A percentile compares a stretch with the other conserved stretches of the same genome.
Conservation (phyloP, 768 basidiomycete species). For the Hortiboletus flavorubellus region DNA sequence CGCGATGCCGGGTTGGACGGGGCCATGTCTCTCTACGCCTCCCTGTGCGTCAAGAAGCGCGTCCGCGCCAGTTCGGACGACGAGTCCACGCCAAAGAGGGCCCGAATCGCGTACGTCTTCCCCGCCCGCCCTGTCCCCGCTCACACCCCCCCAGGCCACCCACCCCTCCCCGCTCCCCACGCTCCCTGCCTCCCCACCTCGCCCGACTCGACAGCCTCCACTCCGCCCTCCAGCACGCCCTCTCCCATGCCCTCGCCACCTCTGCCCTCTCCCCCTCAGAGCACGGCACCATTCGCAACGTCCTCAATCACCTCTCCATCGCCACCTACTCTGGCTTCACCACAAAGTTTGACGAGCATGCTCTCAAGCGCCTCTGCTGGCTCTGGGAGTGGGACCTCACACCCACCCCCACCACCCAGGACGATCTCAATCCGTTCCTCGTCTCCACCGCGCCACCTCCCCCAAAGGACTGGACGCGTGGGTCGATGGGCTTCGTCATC, state of each 20-base stretch:
- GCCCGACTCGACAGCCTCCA: slow-evolving; percentile 61
- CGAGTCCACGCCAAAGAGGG: slow-evolving; percentile 63
- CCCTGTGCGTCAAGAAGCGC: slow-evolving; percentile 68
- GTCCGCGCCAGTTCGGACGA: slow-evolving; percentile 47
- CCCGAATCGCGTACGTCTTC: slow-evolving; percentile 46
- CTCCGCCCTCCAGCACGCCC: slow-evolving; percentile 72
- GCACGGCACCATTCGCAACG: slow-evolving; percentile 73
- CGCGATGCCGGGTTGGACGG: background rate
- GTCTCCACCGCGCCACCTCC: slow-evolving; percentile 31
- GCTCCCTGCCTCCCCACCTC: slow-evolving; percentile 53
- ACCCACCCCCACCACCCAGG: slow-evolving; percentile 36
- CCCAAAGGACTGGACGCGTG: slow-evolving; percentile 70
- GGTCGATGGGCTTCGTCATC: slow-evolving; percentile 75
- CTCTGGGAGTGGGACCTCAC: slow-evolving; percentile 84
- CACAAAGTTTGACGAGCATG: slow-evolving; percentile 61
- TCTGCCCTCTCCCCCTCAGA: slow-evolving; percentile 74
- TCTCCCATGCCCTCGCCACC: slow-evolving; percentile 82
- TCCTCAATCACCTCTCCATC: slow-evolving; percentile 73
- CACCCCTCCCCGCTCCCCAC: slow-evolving; percentile 50
- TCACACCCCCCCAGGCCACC: slow-evolving; percentile 41
- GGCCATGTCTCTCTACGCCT: slow-evolving; percentile 16
- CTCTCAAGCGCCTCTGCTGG: slow-evolving; percentile 78
- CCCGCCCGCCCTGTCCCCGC: background rate
- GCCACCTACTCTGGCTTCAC: slow-evolving; percentile 65
- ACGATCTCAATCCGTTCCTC: slow-evolving; percentile 75